Percentiles rank a stretch among this genome's conserved stretches.
Conservation (phyloP, 2,329 filamentous ascomycete genomes). For the Lecanosticta acicola region DNA sequence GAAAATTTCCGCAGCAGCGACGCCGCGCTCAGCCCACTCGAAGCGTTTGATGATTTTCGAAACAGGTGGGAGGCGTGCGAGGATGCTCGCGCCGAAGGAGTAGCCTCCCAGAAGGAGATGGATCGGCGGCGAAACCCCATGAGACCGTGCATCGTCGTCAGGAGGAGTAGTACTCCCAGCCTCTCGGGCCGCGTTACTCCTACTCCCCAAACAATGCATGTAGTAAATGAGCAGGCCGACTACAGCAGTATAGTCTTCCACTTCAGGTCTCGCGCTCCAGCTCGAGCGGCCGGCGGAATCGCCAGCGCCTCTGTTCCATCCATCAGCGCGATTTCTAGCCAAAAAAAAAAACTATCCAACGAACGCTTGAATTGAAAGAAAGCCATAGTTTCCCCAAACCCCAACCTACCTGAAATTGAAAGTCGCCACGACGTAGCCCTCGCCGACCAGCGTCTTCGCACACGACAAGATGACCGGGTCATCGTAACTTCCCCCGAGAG, state of each 20-base stretch:
- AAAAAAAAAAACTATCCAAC: no score
- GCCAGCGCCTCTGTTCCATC: slow-evolving; percentile 71
- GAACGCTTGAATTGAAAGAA: no score
- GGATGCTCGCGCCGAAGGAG: slow-evolving; percentile 83
- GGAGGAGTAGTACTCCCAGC: neutral
- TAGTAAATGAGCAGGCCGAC: slow-evolving; percentile 76
- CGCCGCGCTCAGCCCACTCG: slow-evolving; percentile 46
- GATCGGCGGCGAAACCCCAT: neutral
- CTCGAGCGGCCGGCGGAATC: slow-evolving; percentile 71
- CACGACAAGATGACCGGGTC: slow-evolving; percentile 70
- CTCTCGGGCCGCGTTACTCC: neutral
- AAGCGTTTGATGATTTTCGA: slow-evolving; percentile 56
- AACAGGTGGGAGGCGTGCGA: slow-evolving; percentile 62
- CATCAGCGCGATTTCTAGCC: no score
- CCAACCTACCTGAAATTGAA: slow-evolving; percentile 84
- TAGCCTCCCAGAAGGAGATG: slow-evolving; percentile 67
- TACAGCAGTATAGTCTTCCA: slow-evolving; percentile 75
- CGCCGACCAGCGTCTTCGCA: slow-evolving; percentile 58
- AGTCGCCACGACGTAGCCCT: slow-evolving; percentile 71
- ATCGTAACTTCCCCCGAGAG: slow-evolving; percentile 78
- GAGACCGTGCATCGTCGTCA: neutral
- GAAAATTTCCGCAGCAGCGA: slow-evolving; percentile 62
- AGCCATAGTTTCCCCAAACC: no score
- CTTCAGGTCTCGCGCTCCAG: slow-evolving; percentile 78
- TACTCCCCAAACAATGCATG: slow-evolving; percentile 54